These are phyloP conservation scores for Yamadazyma diospyri DNA, from an alignment of 1,139 yeast genomes.

Conservation along the genomic window DNA sequence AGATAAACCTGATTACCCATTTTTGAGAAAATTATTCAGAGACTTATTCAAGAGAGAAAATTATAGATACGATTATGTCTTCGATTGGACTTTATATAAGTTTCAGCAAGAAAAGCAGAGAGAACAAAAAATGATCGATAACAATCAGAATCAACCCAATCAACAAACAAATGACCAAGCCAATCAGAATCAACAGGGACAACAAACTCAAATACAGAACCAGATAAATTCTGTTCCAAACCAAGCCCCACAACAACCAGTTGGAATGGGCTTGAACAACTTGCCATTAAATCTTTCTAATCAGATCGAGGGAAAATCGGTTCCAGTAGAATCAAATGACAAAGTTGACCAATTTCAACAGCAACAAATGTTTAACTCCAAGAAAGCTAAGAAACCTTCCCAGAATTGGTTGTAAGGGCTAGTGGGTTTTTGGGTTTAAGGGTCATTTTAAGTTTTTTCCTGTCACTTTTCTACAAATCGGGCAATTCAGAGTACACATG, in stretches of 20 bases:
- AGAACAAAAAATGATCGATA: conserved; percentile 36
- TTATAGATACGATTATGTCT: conserved; percentile 88
- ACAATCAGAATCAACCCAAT: conserved; percentile 13
- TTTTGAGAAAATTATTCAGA: conserved; percentile 83
- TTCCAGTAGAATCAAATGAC: conserved; percentile 2
- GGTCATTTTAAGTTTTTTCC: no score
- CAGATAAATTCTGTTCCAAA: background rate
- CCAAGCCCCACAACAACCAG: conserved; percentile 5
- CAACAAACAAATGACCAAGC: conserved; percentile 12
- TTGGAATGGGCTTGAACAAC: conserved; percentile 1
- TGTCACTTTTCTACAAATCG: no score
- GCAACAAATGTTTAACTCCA: conserved; percentile 13
- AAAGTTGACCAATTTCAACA: conserved; percentile 15
- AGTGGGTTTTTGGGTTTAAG: no score
- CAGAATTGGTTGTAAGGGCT: conserved; percentile 16
- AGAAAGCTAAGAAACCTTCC: conserved; percentile 12
- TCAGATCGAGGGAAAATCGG: conserved; percentile 4
- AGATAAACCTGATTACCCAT: conserved; percentile 93
- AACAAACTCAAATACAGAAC: background rate
- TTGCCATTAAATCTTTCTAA: conserved; percentile 5
- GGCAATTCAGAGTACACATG: no score
- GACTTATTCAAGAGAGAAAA: conserved; percentile 87
- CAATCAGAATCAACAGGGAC: conserved; percentile 11
- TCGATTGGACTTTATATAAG: conserved; percentile 95
- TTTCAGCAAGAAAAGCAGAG: conserved; percentile 66